Evolutionary conservation across 192 early-diverging fungal species (phyloP).

Genomic region (Mortierella antarctica): DNA sequence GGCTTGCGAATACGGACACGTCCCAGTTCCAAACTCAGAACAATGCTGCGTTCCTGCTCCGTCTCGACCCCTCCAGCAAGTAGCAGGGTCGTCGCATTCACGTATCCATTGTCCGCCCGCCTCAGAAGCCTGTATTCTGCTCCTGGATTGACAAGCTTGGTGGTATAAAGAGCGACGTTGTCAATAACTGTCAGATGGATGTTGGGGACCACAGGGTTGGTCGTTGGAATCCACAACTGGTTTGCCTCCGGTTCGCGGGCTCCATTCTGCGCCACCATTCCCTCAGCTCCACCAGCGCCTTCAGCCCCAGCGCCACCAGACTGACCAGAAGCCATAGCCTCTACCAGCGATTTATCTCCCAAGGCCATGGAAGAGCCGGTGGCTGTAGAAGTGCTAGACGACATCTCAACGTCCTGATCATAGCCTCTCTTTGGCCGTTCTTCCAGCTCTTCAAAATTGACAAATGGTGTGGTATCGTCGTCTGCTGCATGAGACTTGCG

Average conservation of each 20-base stretch:
- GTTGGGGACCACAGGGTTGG: slow-evolving; percentile 46
- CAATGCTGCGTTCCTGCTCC: slow-evolving; percentile 85
- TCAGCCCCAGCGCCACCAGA: slow-evolving; percentile 2
- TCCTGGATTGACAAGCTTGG: slow-evolving; percentile 53
- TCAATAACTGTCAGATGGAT: slow-evolving; percentile 67
- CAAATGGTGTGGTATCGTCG: slow-evolving; percentile 48
- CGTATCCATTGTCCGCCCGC: slow-evolving; percentile 83
- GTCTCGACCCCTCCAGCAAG: slow-evolving; percentile 88
- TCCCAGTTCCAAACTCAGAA: slow-evolving; percentile 86
- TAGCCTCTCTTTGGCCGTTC: slow-evolving; percentile 28
- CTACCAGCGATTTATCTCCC: background rate
- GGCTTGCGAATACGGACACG: slow-evolving; percentile 79
- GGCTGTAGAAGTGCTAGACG: background rate
- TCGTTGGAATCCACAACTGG: slow-evolving; percentile 45
- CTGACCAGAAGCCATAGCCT: background rate
- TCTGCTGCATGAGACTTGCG: slow-evolving; percentile 46
- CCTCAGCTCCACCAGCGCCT: background rate
- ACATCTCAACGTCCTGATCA: slow-evolving; percentile 42
- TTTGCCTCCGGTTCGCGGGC: slow-evolving; percentile 45
- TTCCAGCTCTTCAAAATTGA: slow-evolving; percentile 51
- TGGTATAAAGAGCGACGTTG: slow-evolving; percentile 59
- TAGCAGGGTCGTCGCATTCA: slow-evolving; percentile 88
- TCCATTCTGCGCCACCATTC: slow-evolving; percentile 30
- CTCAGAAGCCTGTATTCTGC: slow-evolving; percentile 77
- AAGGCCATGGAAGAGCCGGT: background rate